Conservation (phyloP, 2,329 filamentous ascomycete genomes). For the Trichoderma semiorbis region DNA sequence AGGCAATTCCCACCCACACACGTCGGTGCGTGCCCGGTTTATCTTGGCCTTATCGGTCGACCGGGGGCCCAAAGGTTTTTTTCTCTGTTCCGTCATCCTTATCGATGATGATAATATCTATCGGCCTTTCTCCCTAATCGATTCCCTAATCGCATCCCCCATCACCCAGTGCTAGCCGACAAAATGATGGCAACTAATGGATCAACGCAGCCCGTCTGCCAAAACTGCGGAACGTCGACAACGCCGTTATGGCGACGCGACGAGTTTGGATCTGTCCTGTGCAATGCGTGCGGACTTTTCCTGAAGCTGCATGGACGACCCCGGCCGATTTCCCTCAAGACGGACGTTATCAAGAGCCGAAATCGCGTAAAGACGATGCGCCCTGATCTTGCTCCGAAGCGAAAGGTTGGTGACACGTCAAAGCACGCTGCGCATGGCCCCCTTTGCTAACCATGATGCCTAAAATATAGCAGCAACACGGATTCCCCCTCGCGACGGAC, state of each 20-base stretch:
- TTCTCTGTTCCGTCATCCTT: constrained; percentile 36
- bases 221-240: constrained; percentile 93
- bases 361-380: constrained; percentile 91
- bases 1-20: background rate
- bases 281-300: constrained; percentile 97
- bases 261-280: constrained; percentile 91
- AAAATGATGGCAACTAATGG: constrained; percentile 55
- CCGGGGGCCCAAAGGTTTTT: constrained; percentile 32
- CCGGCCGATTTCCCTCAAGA: constrained; percentile 94
- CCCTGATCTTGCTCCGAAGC: constrained; percentile 73
- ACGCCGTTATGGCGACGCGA: constrained; percentile 97
- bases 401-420: constrained; percentile 61
- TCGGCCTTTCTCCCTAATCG: constrained; percentile 28
- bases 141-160: constrained; percentile 22
- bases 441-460: background rate
- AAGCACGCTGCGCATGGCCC: background rate
- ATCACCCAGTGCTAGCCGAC: constrained; percentile 34
- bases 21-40: constrained; percentile 24
- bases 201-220: constrained; percentile 83
- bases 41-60: constrained; percentile 37
- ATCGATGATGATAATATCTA: constrained; percentile 38
- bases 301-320: constrained; percentile 93
- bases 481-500: constrained; percentile 41
- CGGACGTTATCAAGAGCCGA: constrained; percentile 98
- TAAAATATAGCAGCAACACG: constrained; percentile 28